Evolutionary conservation across 208 protist species (phyloP).

Genomic region (Crithidia brevicula): DNA sequence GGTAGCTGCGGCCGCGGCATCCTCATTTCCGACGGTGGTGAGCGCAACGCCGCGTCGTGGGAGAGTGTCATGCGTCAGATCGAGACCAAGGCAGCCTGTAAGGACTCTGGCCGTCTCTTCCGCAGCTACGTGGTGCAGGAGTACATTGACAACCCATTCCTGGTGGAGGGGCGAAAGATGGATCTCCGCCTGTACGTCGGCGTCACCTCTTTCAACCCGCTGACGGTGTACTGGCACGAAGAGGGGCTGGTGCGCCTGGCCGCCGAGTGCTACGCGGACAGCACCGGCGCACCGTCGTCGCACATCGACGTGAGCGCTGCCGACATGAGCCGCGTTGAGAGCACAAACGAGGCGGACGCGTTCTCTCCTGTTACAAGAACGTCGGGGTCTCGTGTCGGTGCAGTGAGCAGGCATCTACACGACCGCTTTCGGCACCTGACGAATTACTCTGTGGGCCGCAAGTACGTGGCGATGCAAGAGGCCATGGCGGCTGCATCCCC

Average conservation of each 20-base stretch:
- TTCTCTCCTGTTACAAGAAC: no score
- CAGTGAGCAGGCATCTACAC: not conserved
- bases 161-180: constrained; percentile 95
- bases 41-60: constrained; percentile 49
- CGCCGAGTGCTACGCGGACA: constrained; percentile 84
- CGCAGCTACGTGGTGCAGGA: constrained; percentile 92
- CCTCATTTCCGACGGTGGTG: constrained; percentile 62
- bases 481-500: not conserved
- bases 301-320: no score
- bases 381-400: not conserved
- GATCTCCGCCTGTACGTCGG: constrained; percentile 96
- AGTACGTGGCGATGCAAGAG: constrained; percentile 33
- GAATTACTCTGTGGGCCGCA: constrained; percentile 91
- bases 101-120: constrained; percentile 30
- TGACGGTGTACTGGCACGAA: constrained; percentile 90
- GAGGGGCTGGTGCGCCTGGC: constrained; percentile 95
- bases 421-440: constrained; percentile 90
- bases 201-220: constrained; percentile 90
- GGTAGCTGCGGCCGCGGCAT: constrained; percentile 93
- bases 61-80: constrained; percentile 57
- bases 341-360: no score
- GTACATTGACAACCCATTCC: constrained; percentile 93
- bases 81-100: constrained; percentile 36
- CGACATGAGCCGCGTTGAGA: not conserved
- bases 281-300: not conserved